Evolutionary conservation across 73 alveolate genomes (phyloP).

Genomic region (Uronychia binucleata): DNA sequence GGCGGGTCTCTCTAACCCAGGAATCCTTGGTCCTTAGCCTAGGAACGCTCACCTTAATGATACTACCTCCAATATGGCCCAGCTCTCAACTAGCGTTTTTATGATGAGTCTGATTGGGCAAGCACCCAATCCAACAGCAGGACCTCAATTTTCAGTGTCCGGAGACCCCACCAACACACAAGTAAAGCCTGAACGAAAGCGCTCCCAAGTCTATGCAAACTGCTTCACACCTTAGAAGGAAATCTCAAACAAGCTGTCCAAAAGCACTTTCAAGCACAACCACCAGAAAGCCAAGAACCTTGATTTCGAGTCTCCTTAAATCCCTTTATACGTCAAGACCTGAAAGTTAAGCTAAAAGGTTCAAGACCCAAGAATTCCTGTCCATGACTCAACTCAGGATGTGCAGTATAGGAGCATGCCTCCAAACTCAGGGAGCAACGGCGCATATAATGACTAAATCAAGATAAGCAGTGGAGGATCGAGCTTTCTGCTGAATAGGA

Average conservation of each 20-base stretch:
- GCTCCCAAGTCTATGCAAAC: background rate
- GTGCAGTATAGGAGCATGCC: background rate
- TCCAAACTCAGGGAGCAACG: background rate
- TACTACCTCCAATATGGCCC: too few species aligned
- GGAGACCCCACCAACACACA: too few species aligned
- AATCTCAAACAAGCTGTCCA: background rate
- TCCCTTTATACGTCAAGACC: background rate
- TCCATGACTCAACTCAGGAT: too few species aligned
- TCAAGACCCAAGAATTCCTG: too few species aligned
- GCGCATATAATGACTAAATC: background rate
- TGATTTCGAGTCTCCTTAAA: background rate
- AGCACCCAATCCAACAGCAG: too few species aligned
- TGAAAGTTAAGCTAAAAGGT: background rate
- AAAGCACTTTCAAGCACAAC: background rate
- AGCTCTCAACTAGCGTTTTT: background rate
- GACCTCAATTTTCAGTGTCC: too few species aligned
- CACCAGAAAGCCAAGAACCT: background rate
- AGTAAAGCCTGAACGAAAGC: background rate
- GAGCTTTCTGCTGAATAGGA: too few species aligned
- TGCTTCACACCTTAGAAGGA: background rate
- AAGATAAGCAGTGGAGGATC: background rate
- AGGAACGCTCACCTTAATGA: constrained; percentile 36
- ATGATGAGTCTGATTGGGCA: too few species aligned
- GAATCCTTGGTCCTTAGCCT: background rate
- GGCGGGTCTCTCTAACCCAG: background rate